phyloP scores from a whole-genome alignment of 1,284 basidiomycete genomes.

The Peniophora sp. region DNA sequence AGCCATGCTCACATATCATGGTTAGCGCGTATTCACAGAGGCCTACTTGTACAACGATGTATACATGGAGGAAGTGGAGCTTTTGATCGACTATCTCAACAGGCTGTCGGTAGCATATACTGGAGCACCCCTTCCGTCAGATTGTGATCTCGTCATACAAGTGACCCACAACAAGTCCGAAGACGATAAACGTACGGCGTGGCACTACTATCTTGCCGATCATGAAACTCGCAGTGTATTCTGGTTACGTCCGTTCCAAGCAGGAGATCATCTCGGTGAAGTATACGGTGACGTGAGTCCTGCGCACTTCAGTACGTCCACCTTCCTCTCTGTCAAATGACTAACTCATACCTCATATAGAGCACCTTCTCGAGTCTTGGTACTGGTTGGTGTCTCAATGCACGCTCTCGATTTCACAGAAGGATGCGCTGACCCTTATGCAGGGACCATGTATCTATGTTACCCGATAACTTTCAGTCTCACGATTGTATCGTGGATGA shows the following conservation, averaged over 20 bases:
- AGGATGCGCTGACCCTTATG: conserved; percentile 15
- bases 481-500: background rate
- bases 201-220: conserved; percentile 22
- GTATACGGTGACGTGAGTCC: conserved; percentile 11
- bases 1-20: background rate
- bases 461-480: background rate
- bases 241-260: conserved; percentile 18
- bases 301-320: conserved; percentile 17
- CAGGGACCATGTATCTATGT: conserved; percentile 10
- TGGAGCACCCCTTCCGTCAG: conserved; percentile 7
- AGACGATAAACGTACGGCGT: conserved; percentile 7
- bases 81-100: conserved; percentile 2
- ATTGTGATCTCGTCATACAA: conserved; percentile 9
- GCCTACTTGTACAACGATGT: conserved; percentile 11
- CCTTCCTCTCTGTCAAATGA: background rate
- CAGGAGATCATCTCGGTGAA: conserved; percentile 9
- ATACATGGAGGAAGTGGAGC: conserved; percentile 9
- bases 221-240: conserved; percentile 17
- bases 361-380: conserved; percentile 14
- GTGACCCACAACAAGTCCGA: conserved; percentile 17
- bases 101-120: background rate
- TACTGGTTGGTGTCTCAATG: conserved; percentile 24
- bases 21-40: conserved; percentile 15
- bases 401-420: no score
- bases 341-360: conserved; percentile 8